Evolutionary conservation across 345 rosid species (phyloP), one percentile per base, ranked within the genome.

Genomic region (thale cress (Arabidopsis thaliana)): DNA sequence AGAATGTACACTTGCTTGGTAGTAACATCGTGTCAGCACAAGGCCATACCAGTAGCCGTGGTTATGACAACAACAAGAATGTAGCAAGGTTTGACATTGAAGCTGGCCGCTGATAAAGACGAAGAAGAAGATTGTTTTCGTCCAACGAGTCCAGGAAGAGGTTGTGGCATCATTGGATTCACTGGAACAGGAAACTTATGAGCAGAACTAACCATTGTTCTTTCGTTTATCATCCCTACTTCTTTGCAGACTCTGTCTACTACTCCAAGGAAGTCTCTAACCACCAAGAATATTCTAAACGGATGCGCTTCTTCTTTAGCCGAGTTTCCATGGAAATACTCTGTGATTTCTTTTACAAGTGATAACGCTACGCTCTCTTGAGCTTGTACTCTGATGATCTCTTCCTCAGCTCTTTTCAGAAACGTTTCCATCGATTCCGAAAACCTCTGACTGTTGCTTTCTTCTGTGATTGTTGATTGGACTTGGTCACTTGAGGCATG

Each of bases 231-330:
- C 86, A 85, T 83, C 20, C 96, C 97, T 0, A 90, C 98, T 83
- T 95, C 99, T 71, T 91, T 90, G 89, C 99, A 95, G 10, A 95
- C 98, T 67, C 98, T 85, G 70, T 95, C 96, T 7, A 95, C 91
- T 65, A 90, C 79, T 1, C 85, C 79, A 2, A 95, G 89, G 67
- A 95, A 95, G 84, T 95, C 99, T 75, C 98, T 80, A 38, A 96
- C 98, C 66, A 96, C 98, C 97, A 88, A 67, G 83, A 96, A 96
- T 82, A 96, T 96, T 78, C 99, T 85, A 83, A 96, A 89, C 1
- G 99, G 98, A 71, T 91, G 99, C 30, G 98, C 96, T 84, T 96
- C 98, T 85, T 96, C 99, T 83, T 87, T 93, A 0, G 97, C 93
- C n/a, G 99, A 96, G 86, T 93, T 87, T 13, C 99, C 99, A 41